Conservation (phyloP, 2,329 filamentous ascomycete species). For the Graphilbum fragrans region DNA sequence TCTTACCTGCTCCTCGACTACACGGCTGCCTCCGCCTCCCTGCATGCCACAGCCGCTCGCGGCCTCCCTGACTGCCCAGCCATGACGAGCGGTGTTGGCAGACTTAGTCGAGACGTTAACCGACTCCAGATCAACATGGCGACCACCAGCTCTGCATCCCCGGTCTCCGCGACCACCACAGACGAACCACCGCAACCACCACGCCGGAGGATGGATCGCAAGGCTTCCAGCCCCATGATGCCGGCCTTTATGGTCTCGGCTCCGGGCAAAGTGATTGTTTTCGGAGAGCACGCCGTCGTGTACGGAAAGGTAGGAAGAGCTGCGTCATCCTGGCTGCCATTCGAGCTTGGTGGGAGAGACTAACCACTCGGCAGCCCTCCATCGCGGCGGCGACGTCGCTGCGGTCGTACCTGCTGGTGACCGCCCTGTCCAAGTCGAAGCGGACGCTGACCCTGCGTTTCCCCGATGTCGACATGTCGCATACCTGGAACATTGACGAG, state of each 20-base stretch:
- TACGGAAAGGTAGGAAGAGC: constrained; percentile 63
- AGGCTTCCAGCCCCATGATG: constrained; percentile 55
- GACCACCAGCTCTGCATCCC: constrained; percentile 20
- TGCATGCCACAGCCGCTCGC: neutral
- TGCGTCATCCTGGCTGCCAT: no score
- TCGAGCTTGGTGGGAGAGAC: neutral
- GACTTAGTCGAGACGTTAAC: constrained; percentile 10
- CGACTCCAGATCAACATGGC: constrained; percentile 13
- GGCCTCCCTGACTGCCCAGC: neutral
- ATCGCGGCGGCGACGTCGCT: constrained; percentile 93
- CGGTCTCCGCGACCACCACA: constrained; percentile 11
- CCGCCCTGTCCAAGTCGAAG: constrained; percentile 82
- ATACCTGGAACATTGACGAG: constrained; percentile 89
- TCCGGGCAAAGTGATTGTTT: constrained; percentile 95
- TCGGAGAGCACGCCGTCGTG: constrained; percentile 96
- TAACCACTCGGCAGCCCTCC: constrained; percentile 46
- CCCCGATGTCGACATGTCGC: constrained; percentile 76
- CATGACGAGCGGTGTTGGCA: constrained; percentile 12
- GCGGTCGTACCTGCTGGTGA: constrained; percentile 92
- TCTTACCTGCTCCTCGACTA: no score
- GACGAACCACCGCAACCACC: constrained; percentile 19
- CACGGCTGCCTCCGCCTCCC: neutral
- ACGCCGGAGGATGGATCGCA: constrained; percentile 31
- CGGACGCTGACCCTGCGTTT: constrained; percentile 82
- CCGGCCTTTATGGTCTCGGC: constrained; percentile 97